Evolutionary conservation across 495 filamentous ascomycete genomes (phyloP), one percentile per base, ranked within the genome.

Genomic region (Physcia stellaris): DNA sequence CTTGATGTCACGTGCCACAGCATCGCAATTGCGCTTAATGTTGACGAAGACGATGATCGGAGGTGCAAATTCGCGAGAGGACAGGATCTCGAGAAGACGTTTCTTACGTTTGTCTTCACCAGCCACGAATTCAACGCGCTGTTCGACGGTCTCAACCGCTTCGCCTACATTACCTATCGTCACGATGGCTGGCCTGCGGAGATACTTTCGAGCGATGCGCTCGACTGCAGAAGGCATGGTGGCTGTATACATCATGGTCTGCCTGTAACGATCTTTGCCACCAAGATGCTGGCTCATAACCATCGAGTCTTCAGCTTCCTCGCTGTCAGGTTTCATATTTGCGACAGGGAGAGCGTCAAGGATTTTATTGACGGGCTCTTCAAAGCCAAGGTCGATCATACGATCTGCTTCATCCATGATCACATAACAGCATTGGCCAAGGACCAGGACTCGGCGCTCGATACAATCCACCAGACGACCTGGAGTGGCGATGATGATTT

Each of bases 161-260:
- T 96, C 88, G 47, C 92, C 92, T 12, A 79, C 78, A 46, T 88
- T 87, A 32, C 90, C 90, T 43, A 96, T 96, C 0, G 82, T 95
- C 35, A 96, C 86, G 29, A 92, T 93, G 3, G 90, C 90, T 0
- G 90, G 92, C 3, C 90, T 73, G 3, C 92, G 80, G 6, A 99
- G 75, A 52, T 96, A 99, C 54, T 95, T 95, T 40, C 85, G 77
- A 2, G 90, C 90, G 40, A 99, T 96, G 43, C 86, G 83, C 52
- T 96, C 92, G 31, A 99, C 84, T 5, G 86, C 79, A 2, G 78
- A 59, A 3, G 92, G 86, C 90, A 99, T 99, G 20, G 90, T 99
- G 9, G 90, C 90, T 40, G 92, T 99, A 72, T 96, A 99, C 90
- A 99, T 99, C 90, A 99, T 99, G 2, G 90, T 99, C 58, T 99